Percentiles rank a stretch among this genome's conserved stretches.
phyloP scores from a whole-genome alignment of 345 rosid genomes.

The Arabidopsis arenosa region DNA sequence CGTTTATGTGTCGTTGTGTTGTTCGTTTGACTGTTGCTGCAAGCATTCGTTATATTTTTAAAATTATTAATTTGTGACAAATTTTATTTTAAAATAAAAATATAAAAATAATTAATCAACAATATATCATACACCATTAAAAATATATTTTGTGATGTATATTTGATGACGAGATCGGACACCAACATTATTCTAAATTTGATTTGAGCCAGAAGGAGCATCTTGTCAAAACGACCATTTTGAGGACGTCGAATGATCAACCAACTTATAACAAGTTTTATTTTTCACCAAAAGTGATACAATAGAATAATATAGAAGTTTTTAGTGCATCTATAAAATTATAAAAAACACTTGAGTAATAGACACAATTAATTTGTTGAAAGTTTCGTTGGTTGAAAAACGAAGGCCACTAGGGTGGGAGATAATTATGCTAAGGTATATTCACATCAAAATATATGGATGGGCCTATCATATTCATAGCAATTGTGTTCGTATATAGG shows the following conservation, averaged over 20 bases:
- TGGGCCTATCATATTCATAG: conserved; percentile 16
- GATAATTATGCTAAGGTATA: conserved; percentile 17
- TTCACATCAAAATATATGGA: neutral
- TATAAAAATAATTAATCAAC: no score
- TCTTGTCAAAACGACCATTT: neutral
- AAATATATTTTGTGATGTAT: no score
- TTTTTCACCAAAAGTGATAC: neutral
- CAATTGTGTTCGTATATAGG: conserved; percentile 6
- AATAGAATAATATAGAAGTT: neutral
- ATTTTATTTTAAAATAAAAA: no score
- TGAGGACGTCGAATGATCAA: no score
- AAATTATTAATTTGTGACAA: no score
- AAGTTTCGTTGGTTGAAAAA: conserved; percentile 15
- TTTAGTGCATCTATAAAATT: neutral
- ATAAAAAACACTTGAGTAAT: conserved; percentile 8
- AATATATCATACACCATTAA: no score
- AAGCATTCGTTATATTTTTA: no score
- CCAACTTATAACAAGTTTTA: neutral
- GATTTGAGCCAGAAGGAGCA: neutral
- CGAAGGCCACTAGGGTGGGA: conserved; percentile 10
- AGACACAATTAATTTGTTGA: neutral
- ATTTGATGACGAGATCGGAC: no score
- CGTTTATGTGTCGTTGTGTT: no score
- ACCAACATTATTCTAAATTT: neutral
- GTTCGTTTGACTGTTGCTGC: no score